Evolutionary conservation across 2,329 filamentous ascomycete species (phyloP), one percentile per base, ranked within the genome.

Genomic region (Venturia pyrina): DNA sequence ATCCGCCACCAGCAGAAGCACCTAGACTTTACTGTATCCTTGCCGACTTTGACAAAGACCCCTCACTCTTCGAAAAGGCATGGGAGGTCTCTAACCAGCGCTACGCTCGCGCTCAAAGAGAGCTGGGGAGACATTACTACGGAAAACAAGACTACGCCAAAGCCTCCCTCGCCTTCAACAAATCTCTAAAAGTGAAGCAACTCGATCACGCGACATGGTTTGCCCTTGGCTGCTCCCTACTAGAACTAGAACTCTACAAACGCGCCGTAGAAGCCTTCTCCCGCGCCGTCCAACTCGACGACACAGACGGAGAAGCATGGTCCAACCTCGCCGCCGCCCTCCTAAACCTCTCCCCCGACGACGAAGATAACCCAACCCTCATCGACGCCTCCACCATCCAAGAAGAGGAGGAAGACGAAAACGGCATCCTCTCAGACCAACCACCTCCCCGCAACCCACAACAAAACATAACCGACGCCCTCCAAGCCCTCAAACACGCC

Each of bases 1-100:
- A 83, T 5, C 89, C 90, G 0, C 79, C 90, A 0, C 91, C 92
- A 0, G 83, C 89, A 0, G 91, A 98, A 73, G 91, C 93, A 1
- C 89, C 95, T 0, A 86, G 95, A 0, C 79, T 98, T 5, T 93
- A 93, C 80, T 98, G 93, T 73, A 97, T 99, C 66, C 80, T 99
- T 0, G 95, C 93, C 21, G 95, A 99, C 70, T 83, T 99, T 19
- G 90, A 96, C 70, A 81, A 87, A 28, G 84, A 95, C 11, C 82
- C 88, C 0, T 75, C 78, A 11, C 85, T 93, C 78, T 99, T 96
- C 77, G 85, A 90, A 69, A 89, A 88, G 17, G 92, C 93, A 0
- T 99, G 95, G 95, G 85, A 88, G 24, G 85, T 96, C 0, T 97
- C 93, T 0, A 87, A 87, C 1, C 76, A 86, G 62, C 85, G 93